Percentiles rank a stretch among this genome's conserved stretches.
Conservation (phyloP, 495 filamentous ascomycete species). For the Penicillium desertorum region DNA sequence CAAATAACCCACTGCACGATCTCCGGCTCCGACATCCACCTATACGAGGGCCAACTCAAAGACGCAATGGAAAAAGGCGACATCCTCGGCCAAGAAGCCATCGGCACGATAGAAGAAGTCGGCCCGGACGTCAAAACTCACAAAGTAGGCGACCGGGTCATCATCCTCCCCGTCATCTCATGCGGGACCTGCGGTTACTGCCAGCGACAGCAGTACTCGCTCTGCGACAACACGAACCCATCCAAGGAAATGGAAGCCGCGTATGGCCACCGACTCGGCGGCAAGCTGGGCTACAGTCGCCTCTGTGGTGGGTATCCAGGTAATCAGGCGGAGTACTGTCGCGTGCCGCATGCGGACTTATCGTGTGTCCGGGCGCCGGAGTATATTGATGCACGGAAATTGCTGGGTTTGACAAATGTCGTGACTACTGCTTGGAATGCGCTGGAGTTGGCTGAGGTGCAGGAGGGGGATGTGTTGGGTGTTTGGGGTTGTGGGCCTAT, state of each 20-base stretch:
- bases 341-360: constrained; percentile 42
- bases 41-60: constrained; percentile 30
- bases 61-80: constrained; percentile 57
- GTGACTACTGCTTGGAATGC: constrained; percentile 39
- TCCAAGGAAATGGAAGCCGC: constrained; percentile 59
- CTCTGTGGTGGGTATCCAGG: constrained; percentile 76
- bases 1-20: constrained; percentile 37
- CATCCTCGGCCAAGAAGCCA: constrained; percentile 54
- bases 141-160: constrained; percentile 36
- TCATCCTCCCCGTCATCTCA: constrained; percentile 59
- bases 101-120: constrained; percentile 39
- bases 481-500: constrained; percentile 45
- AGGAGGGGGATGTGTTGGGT: constrained; percentile 40
- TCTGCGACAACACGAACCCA: constrained; percentile 69
- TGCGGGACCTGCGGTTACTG: constrained; percentile 51
- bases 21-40: constrained; percentile 35
- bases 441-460: constrained; percentile 35
- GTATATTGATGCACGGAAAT: constrained; percentile 52
- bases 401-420: constrained; percentile 39
- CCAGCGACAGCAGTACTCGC: constrained; percentile 49
- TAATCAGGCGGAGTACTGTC: constrained; percentile 44
- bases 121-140: constrained; percentile 30
- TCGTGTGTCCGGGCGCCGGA: constrained; percentile 41
- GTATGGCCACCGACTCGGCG: constrained; percentile 46
- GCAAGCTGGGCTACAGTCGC: constrained; percentile 32